Conservation (phyloP, 345 rosid genomes). For the Camelina sativa region DNA sequence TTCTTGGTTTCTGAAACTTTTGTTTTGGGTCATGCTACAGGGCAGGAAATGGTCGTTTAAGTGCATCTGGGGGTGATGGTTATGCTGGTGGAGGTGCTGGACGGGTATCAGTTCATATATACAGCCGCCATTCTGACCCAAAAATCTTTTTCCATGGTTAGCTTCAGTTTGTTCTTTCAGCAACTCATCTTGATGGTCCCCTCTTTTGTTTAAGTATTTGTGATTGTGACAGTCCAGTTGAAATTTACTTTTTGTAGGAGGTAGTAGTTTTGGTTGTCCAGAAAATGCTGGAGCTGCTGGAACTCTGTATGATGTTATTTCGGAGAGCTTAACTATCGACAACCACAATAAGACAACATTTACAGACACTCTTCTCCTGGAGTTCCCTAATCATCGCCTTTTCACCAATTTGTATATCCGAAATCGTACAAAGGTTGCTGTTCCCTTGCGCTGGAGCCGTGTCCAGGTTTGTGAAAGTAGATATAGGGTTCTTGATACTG, state of each 20-base stretch:
- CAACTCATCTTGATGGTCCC: slow-evolving; percentile 10
- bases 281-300: slow-evolving; percentile 96
- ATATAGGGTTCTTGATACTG: slow-evolving; percentile 2
- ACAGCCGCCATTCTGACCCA: slow-evolving; percentile 91
- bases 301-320: slow-evolving; percentile 90
- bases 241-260: slow-evolving; percentile 60
- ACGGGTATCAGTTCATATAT: slow-evolving; percentile 78
- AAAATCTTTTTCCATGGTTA: slow-evolving; percentile 81
- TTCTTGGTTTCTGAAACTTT: slow-evolving; percentile 14
- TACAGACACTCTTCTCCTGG: slow-evolving; percentile 88
- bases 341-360: slow-evolving; percentile 75
- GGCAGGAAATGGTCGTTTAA: slow-evolving; percentile 84
- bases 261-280: slow-evolving; percentile 76
- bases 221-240: slow-evolving; percentile 3
- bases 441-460: slow-evolving; percentile 99
- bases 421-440: slow-evolving; percentile 82
- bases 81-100: slow-evolving; percentile 99
- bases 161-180: slow-evolving; percentile 30
- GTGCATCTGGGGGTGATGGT: slow-evolving; percentile 97
- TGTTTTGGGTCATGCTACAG: slow-evolving; percentile 58
- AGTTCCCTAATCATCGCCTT: slow-evolving; percentile 90
- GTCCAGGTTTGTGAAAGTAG: slow-evolving; percentile 77
- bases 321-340: slow-evolving; percentile 76
- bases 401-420: slow-evolving; percentile 86
- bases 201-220: slow-evolving; percentile 4